phyloP scores from a whole-genome alignment of 257 asterid genomes.

The Linaria vulgaris region DNA sequence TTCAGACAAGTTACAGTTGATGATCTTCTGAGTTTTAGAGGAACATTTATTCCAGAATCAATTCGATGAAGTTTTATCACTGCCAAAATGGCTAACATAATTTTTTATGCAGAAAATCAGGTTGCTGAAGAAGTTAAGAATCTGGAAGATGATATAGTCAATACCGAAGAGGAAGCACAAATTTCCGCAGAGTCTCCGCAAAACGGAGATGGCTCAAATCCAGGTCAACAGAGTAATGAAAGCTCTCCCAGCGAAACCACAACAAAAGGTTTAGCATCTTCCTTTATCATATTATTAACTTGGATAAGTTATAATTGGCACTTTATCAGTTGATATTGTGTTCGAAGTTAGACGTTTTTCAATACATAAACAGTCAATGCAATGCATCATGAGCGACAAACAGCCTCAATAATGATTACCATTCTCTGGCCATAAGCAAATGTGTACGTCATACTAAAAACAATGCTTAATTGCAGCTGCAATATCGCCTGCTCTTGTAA shows the following conservation, averaged over 20 bases:
- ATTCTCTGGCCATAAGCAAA: background rate
- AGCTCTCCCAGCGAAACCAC: constrained; percentile 35
- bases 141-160: constrained; percentile 13
- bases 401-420: background rate
- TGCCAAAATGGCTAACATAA: constrained; percentile 18
- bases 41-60: background rate
- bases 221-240: constrained; percentile 37
- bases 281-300: background rate
- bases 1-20: background rate
- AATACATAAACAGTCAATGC: background rate
- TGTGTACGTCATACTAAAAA: constrained; percentile 6
- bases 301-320: background rate
- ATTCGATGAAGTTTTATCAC: constrained; percentile 5
- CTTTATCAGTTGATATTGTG: background rate
- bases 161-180: constrained; percentile 32
- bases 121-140: constrained; percentile 28
- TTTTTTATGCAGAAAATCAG: constrained; percentile 39
- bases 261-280: constrained; percentile 42
- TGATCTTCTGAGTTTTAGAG: background rate
- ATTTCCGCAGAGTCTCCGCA: constrained; percentile 27
- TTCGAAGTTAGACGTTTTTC: constrained; percentile 18
- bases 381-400: background rate
- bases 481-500: constrained; percentile 87
- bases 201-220: constrained; percentile 34
- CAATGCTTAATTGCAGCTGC: constrained; percentile 42